Evolutionary conservation across 495 filamentous ascomycete species (phyloP).

Genomic region (Penicillium pancosmium): DNA sequence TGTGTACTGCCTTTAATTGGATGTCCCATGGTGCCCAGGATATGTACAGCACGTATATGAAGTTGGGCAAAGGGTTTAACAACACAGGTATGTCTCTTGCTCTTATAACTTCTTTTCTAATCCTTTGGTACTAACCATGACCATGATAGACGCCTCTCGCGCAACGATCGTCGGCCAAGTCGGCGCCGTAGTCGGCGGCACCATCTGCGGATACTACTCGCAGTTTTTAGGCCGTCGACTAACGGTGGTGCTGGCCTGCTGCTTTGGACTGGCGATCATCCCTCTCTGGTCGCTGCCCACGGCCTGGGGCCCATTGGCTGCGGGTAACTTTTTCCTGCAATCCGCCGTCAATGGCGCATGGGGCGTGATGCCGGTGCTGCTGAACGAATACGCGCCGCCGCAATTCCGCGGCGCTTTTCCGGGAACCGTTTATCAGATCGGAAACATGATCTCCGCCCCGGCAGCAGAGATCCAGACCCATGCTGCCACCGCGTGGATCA

Average conservation of each 20-base stretch:
- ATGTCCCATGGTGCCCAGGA: constrained; percentile 88
- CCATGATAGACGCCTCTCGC: too few species aligned
- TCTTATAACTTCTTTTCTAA: constrained; percentile 59
- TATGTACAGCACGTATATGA: constrained; percentile 66
- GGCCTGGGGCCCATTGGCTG: constrained; percentile 59
- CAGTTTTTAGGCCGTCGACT: constrained; percentile 82
- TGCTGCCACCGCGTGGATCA: constrained; percentile 27
- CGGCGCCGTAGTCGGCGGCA: constrained; percentile 53
- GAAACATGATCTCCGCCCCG: constrained; percentile 78
- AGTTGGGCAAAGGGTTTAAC: too few species aligned
- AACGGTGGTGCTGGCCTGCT: constrained; percentile 70
- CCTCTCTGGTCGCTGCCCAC: constrained; percentile 73
- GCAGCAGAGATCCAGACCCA: constrained; percentile 69
- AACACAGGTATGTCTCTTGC: too few species aligned
- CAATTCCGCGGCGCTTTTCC: constrained; percentile 81
- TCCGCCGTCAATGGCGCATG: constrained; percentile 84
- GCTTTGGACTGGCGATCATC: constrained; percentile 72
- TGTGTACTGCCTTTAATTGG: constrained; percentile 87
- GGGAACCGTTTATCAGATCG: constrained; percentile 78
- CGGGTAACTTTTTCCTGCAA: constrained; percentile 81
- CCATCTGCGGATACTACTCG: constrained; percentile 67
- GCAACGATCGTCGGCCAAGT: too few species aligned
- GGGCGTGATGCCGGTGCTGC: constrained; percentile 77
- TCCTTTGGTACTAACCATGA: constrained; percentile 65
- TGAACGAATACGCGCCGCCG: constrained; percentile 82